Base-by-base conservation (phyloP, 768 basidiomycete genomes). In the Serendipita sp. region DNA sequence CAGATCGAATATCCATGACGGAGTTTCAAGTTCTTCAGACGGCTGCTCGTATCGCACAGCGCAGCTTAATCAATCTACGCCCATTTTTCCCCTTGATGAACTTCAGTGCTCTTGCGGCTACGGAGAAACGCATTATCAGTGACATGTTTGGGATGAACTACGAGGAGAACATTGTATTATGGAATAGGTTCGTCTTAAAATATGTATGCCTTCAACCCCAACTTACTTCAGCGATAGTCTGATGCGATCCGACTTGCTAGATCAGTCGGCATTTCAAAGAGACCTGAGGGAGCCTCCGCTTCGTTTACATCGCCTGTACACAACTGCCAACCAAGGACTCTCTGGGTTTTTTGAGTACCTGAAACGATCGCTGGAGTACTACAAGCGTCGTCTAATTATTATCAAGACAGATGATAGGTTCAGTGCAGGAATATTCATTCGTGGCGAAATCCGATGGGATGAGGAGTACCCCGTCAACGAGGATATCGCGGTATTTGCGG, bases 261-360 rank as follows among this genome's bases (percentile, higher is more conserved):
- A 75, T 0, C 69, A 32, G 35, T 32, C 56, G 28, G 36, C 56
- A 4, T 60, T 60, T 60, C 28, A 72, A 2, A 70, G 74, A 30
- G 83, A 85, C 68, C 71, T 87, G 11, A 78, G 78, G 64, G 77
- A 81, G 44, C 78, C 76, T 1, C 82, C 83, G 7, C 78, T 84
- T 64, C 76, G 79, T 0, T 74, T 86, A 47, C 84, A 86, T 65
- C 78, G 81, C 5, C 71, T 86, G 3, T 87, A 85, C 70, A 80
- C 81, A 0, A 85, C 85, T 0, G 75, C 71, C 13, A 70, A 72
- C 23, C 79, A 81, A 63, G 79, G 84, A 0, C 72, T 82, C 2
- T 70, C 75, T 0, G 79, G 82, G 0, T 87, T 85, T 68, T 87
- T 85, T 68, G 79, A 82, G 56, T 85, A 83, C 69, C 73, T 87